A percentile compares a stretch with the other conserved stretches of the same genome.
These are phyloP conservation scores for Porpolomopsis calyptriformis DNA, from an alignment of 768 basidiomycete genomes.

Conservation along the genomic window DNA sequence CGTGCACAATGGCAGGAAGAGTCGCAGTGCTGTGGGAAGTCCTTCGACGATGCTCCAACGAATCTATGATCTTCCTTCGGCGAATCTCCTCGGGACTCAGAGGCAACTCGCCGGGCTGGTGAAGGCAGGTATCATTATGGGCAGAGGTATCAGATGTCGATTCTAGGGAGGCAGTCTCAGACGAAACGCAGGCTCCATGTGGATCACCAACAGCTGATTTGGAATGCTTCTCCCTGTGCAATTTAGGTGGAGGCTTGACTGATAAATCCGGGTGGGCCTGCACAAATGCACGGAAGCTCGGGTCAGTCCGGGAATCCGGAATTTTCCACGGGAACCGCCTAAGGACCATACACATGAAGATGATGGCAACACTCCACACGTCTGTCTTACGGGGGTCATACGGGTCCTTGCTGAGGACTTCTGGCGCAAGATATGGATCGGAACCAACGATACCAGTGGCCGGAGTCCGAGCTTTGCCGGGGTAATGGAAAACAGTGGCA, in stretches of 20 bases:
- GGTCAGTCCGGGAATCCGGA: constrained; percentile 87
- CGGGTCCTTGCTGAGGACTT: constrained; percentile 67
- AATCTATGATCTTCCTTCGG: constrained; percentile 11
- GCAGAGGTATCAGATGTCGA: constrained; percentile 34
- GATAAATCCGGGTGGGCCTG: constrained; percentile 84
- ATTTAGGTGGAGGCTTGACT: constrained; percentile 34
- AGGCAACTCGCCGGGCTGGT: constrained; percentile 20
- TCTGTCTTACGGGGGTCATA: constrained; percentile 98
- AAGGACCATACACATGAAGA: constrained; percentile 98
- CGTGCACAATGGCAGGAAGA: constrained; percentile 19
- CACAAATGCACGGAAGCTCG: constrained; percentile 85
- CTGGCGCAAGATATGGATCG: constrained; percentile 96
- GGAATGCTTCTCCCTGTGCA: constrained; percentile 12
- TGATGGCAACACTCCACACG: constrained; percentile 97
- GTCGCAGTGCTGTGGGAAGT: constrained; percentile 26
- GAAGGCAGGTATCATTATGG: constrained; percentile 39
- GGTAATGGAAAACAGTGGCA: constrained; percentile 98
- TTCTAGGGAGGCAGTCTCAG: constrained; percentile 37
- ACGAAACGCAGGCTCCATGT: constrained; percentile 26
- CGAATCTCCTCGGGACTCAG: constrained; percentile 14
- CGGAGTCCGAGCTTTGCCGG: constrained; percentile 70
- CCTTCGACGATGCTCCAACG: constrained; percentile 13
- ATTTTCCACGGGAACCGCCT: constrained; percentile 99
- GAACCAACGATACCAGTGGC: constrained; percentile 92
- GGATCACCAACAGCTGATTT: constrained; percentile 1